A percentile compares a stretch with the other conserved stretches of the same genome.
Conservation (phyloP, 1,284 basidiomycete genomes). For the Peniophora sp. region DNA sequence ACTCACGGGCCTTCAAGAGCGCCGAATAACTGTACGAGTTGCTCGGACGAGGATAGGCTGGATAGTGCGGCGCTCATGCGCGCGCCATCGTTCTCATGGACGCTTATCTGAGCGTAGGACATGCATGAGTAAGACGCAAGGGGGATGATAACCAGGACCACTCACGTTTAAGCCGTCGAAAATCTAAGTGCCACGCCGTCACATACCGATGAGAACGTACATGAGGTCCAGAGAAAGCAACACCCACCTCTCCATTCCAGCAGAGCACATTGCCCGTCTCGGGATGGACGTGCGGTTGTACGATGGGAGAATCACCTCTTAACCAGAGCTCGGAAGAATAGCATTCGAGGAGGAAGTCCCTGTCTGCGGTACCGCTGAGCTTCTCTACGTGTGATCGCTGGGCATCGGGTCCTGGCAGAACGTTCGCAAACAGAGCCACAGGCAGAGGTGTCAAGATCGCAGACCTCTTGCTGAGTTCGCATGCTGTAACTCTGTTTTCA, state of each 20-base stretch:
- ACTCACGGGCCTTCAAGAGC: constrained; percentile 84
- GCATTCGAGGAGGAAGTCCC: constrained; percentile 36
- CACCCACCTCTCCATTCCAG: constrained; percentile 79
- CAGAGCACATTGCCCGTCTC: constrained; percentile 59
- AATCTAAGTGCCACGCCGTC: constrained; percentile 36
- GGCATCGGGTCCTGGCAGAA: constrained; percentile 53
- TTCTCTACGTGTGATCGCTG: constrained; percentile 24
- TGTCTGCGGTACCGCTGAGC: background rate
- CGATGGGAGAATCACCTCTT: constrained; percentile 52
- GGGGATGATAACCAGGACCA: constrained; percentile 1
- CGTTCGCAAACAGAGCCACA: background rate
- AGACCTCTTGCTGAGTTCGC: background rate
- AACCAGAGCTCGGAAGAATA: constrained; percentile 77
- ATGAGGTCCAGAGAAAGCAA: constrained; percentile 22
- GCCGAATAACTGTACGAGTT: constrained; percentile 46
- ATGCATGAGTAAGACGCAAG: background rate
- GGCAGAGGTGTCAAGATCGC: background rate
- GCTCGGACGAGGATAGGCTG: constrained; percentile 24
- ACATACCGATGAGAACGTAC: background rate
- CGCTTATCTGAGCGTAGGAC: constrained; percentile 28
- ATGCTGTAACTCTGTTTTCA: background rate
- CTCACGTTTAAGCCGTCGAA: constrained; percentile 69
- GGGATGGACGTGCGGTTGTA: constrained; percentile 62
- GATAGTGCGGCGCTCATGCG: constrained; percentile 55
- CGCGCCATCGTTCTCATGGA: constrained; percentile 72